Evolutionary conservation across 2,329 filamentous ascomycete species (phyloP), one percentile per base, ranked within the genome.

Genomic region (Chrysoporthe puriensis): DNA sequence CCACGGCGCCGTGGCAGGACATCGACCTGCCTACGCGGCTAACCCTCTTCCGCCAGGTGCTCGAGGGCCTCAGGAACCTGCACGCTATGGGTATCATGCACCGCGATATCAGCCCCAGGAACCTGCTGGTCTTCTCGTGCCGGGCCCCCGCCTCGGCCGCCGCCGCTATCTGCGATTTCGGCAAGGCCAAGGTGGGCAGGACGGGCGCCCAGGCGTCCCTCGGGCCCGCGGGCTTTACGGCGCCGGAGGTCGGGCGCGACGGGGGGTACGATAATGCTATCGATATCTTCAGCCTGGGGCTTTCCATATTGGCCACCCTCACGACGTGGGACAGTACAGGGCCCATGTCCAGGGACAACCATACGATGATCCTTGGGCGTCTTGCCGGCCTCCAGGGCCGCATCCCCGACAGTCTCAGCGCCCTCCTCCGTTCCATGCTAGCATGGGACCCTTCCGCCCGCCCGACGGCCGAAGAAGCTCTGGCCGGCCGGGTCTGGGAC

Each of bases 71-170:
- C 40, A n/a, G 34, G 16, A 62, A 63, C 32, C 61, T 72, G 18
- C 67, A 72, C 52, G 44, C 60, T 50, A 16, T 36, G 21, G 52
- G 62, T 26, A 56, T 71, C 26, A 72, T 72, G 63, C 69, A 72
- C 44, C 63, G 70, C 16, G 69, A 72, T 54, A 71, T 72, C 44
- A 71, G 68, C 26, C 61, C 54, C 21, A 59, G 64, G 54, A 71
- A 72, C 59, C 62, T 72, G 48, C 66, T 72, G 4, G 60, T 71
- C 2, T 57, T 63, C 32, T 69, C 66, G 16, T 26, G 21, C 11
- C 2, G 66, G 44, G 21, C 21, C 21, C 21, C 21, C 21, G 21
- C 21, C 21, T 57, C 63, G 2, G 63, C 65, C 21, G 6, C 6
- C 36, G 70, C 67, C 9, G 70, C 62, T 43, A 71, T 71, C 50